Base-by-base conservation (phyloP, 1,139 yeast genomes). In the Lodderomyces parapsilosis region DNA sequence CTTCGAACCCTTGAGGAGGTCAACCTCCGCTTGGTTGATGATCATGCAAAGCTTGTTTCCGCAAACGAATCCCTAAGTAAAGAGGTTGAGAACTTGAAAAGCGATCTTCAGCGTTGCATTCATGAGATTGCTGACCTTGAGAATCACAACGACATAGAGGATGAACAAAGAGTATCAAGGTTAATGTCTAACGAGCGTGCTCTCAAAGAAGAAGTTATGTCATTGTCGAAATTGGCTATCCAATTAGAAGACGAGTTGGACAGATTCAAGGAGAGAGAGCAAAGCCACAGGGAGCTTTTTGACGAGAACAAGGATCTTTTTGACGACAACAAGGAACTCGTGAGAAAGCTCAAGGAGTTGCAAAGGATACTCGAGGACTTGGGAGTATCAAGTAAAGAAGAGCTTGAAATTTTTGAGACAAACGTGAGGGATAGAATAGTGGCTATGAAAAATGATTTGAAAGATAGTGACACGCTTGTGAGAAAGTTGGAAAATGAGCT, bases 121-220 rank as follows among this genome's bases (percentile, higher is more conserved):
- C 33, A 43, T 9, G 41, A 43, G 30, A 34, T 41, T 36, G 40
- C 25, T 10, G 33, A 36, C 13, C 35, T 22, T 11, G 43, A 45
- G 4, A 38, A 30, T 31, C 24, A 39, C 15, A 36, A 11, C 18
- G 31, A 44, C 17, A 20, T 32, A 13, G 43, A 40, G 24, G 22
- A 25, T 30, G 39, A 37, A 4, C 32, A 39, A 23, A 10, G 11
- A 9, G 27, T 14, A 3, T 32, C 39, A 2, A 18, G 9, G 15
- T 30, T 30, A 19, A 8, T 30, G 5, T 30, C 33, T 4, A 30
- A 17, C n/a, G 33, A 30, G 11, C 33, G 15, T n/a, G 33, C 18
- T 2, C 33, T 30, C 10, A 42, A 47, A 42, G 25, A 42, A 13
- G 28, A 38, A 11, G 27, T 35, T 24, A 13, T 24, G 2, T 35